phyloP scores from a whole-genome alignment of 1,139 yeast genomes.

The Pneumocystis carinii region DNA sequence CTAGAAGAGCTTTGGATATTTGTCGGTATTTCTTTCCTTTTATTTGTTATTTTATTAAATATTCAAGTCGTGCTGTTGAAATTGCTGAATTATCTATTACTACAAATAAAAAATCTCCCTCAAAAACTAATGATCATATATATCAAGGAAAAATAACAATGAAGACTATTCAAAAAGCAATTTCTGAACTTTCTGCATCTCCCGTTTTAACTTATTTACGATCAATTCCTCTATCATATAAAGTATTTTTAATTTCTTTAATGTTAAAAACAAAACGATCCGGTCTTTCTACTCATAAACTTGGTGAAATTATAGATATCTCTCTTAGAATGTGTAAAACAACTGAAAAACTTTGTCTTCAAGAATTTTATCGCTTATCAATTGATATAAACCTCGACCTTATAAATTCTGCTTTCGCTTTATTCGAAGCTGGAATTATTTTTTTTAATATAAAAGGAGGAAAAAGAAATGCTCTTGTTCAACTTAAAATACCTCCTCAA shows the following conservation, averaged over 20 bases:
- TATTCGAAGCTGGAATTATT: constrained; percentile 65
- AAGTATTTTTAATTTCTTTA: constrained; percentile 54
- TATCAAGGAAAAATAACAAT: constrained; percentile 42
- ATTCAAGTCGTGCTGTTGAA: constrained; percentile 56
- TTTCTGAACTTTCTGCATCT: constrained; percentile 62
- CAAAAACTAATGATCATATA: constrained; percentile 16
- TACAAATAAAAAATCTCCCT: constrained; percentile 12
- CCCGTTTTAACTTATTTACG: constrained; percentile 49
- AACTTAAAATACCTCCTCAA: constrained; percentile 54
- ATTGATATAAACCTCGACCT: constrained; percentile 31
- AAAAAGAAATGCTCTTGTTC: constrained; percentile 49
- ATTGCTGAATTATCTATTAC: constrained; percentile 41
- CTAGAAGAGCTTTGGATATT: constrained; percentile 77
- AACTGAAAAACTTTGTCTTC: constrained; percentile 8
- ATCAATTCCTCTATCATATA: constrained; percentile 51
- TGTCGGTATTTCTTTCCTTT: constrained; percentile 33
- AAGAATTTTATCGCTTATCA: constrained; percentile 9
- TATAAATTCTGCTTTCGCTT: constrained; percentile 42
- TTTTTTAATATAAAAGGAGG: constrained; percentile 51
- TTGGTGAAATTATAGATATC: constrained; percentile 72
- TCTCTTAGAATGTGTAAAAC: constrained; percentile 30
- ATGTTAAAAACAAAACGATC: constrained; percentile 50
- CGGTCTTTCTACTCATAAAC: constrained; percentile 49
- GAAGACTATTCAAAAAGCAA: constrained; percentile 59
- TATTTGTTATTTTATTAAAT: neutral